Evolutionary conservation across 202 grass and related monocot genomes (phyloP), one percentile per base, ranked within the genome.

Genomic region (Panicum virgatum): DNA sequence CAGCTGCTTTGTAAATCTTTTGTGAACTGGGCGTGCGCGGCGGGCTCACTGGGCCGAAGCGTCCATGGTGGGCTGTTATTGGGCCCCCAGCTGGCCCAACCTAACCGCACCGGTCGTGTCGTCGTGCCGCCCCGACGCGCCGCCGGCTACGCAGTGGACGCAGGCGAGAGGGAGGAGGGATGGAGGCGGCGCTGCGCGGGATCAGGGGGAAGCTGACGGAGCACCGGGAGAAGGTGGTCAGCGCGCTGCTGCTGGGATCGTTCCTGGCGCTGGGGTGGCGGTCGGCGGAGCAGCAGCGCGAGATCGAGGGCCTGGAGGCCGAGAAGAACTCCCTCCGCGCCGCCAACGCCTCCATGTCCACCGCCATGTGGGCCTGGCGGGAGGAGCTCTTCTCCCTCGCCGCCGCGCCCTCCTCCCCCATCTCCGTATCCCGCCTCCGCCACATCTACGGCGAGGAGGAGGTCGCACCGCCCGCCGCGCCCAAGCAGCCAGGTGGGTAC

Each of bases 371-470:
- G 94, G 75, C 87, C 0, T 89, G 89, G 89, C 73, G 89, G 13
- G 80, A 97, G 84, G 83, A 91, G 69, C 91, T 97, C 75, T 90
- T 93, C 84, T 57, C 76, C 51, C 89, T 97, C 66, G 78, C 94
- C 62, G 82, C 88, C 25, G 1, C 12, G 29, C 80, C 84, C 26
- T 77, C 82, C 25, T 71, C 89, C 6, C 85, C 86, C 75, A 94
- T 97, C 85, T 80, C 94, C 26, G 19, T 65, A 6, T 50, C 89
- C 76, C 89, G 89, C 48, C 86, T 97, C 44, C 86, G 90, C 42
- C 62, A 64, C 69, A 93, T 96, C 81, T 93, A 91, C 64, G 93
- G 90, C 32, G 93, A 93, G 88, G 78, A 91, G 62, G 88, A 93
- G 4, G 84, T 59, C 23, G 25, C 34, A 12, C 18, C 32, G 5